phyloP scores from a whole-genome alignment of 1,284 basidiomycete genomes.

The Athelia sp. region DNA sequence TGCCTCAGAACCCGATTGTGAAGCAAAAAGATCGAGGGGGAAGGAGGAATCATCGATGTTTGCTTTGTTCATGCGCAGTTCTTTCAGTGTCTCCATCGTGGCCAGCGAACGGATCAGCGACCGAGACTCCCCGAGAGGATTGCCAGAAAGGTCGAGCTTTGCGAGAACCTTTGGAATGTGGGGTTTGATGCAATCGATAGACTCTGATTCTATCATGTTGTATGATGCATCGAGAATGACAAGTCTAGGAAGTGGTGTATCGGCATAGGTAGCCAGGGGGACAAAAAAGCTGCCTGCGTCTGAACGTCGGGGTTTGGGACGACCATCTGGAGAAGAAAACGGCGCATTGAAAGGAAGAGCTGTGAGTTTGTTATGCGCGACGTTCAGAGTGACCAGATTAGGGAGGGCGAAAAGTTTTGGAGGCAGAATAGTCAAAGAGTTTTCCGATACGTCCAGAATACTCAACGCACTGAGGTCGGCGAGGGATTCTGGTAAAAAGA shows the following conservation, averaged over 20 bases:
- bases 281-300: constrained; percentile 56
- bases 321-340: constrained; percentile 30
- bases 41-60: constrained; percentile 59
- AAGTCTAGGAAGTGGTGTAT: constrained; percentile 58
- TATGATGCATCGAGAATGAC: constrained; percentile 53
- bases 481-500: constrained; percentile 54
- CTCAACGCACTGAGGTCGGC: constrained; percentile 61
- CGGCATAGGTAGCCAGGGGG: constrained; percentile 54
- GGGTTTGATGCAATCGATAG: constrained; percentile 43
- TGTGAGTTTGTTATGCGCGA: constrained; percentile 64
- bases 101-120: constrained; percentile 45
- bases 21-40: constrained; percentile 34
- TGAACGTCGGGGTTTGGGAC: constrained; percentile 21
- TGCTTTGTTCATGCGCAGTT: constrained; percentile 50
- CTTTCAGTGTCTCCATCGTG: constrained; percentile 46
- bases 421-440: constrained; percentile 57
- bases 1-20: constrained; percentile 11
- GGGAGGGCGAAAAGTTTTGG: constrained; percentile 63
- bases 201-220: constrained; percentile 52
- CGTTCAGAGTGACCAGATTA: constrained; percentile 55
- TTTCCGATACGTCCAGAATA: constrained; percentile 66
- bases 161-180: constrained; percentile 42
- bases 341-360: constrained; percentile 58
- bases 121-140: constrained; percentile 41
- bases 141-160: constrained; percentile 48